A percentile compares a stretch with the other conserved stretches of the same genome.
These are phyloP conservation scores for Boeremia lycopersici DNA, from an alignment of 2,329 filamentous ascomycete genomes.

Conservation along the genomic window DNA sequence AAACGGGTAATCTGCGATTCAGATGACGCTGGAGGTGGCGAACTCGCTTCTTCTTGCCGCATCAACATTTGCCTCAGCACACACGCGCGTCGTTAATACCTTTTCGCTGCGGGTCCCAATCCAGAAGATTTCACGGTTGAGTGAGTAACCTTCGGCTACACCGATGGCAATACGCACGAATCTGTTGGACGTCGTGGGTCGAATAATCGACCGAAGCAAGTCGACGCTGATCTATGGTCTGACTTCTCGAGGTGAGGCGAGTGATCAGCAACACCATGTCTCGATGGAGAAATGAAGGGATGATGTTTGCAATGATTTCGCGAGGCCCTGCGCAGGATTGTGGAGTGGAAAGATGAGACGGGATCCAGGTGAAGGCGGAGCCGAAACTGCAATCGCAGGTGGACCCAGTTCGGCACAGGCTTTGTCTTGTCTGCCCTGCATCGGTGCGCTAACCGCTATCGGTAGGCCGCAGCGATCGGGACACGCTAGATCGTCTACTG, in stretches of 20 bases:
- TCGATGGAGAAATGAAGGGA: constrained; percentile 15
- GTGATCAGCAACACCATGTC: constrained; percentile 23
- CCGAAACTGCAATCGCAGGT: constrained; percentile 19
- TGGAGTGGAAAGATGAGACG: constrained; percentile 25
- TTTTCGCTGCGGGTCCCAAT: constrained; percentile 3
- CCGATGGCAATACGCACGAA: constrained; percentile 4
- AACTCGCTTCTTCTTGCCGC: constrained; percentile 13
- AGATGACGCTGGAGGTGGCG: constrained; percentile 9
- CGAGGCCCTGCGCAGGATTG: constrained; percentile 16
- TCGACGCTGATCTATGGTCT: constrained; percentile 35
- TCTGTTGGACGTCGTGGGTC: constrained; percentile 9
- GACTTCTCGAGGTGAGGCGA: constrained; percentile 30
- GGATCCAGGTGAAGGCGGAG: constrained; percentile 30
- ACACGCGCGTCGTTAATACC: not conserved
- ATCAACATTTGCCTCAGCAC: constrained; percentile 6
- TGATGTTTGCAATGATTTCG: constrained; percentile 13
- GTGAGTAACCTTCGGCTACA: constrained; percentile 12
- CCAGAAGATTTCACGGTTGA: not conserved
- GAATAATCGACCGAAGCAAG: constrained; percentile 8
- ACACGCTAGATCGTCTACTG: constrained; percentile 11
- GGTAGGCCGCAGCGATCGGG: not conserved
- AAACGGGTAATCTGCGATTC: constrained; percentile 3
- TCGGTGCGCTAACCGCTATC: constrained; percentile 11
- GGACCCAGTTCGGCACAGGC: constrained; percentile 7
- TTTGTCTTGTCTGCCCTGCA: constrained; percentile 12